phyloP scores from a whole-genome alignment of 2,329 filamentous ascomycete genomes.

The Exophiala dermatitidis region DNA sequence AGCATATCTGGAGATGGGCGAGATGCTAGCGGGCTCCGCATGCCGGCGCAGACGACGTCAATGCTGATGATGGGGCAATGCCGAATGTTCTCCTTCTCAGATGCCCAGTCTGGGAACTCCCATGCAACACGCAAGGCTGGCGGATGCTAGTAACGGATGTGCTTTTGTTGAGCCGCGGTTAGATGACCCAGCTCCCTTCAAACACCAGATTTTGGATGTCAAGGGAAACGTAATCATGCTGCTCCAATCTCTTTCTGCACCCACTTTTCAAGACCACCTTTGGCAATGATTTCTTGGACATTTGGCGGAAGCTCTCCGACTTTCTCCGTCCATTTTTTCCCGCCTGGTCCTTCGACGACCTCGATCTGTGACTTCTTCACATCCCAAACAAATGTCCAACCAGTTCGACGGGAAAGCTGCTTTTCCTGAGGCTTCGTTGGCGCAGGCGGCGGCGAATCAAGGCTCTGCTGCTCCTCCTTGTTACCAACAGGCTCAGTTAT shows the following conservation, averaged over 20 bases:
- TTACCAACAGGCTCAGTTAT: conserved; percentile 42
- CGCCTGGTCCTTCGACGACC: conserved; percentile 62
- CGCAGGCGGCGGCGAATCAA: conserved; percentile 46
- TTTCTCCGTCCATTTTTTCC: conserved; percentile 66
- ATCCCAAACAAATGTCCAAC: conserved; percentile 80
- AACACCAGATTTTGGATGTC: no score
- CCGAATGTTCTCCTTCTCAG: no score
- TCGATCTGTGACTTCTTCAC: conserved; percentile 62
- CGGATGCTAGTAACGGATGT: no score
- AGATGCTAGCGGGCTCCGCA: no score
- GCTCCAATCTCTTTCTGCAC: conserved; percentile 60
- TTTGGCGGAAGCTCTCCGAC: conserved; percentile 78
- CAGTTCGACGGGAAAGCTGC: conserved; percentile 62
- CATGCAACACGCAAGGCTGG: no score
- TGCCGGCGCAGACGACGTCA: no score
- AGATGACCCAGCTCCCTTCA: no score
- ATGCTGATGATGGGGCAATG: no score
- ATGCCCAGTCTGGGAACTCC: no score
- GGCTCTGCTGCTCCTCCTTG: conserved; percentile 37
- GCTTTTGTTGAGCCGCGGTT: no score
- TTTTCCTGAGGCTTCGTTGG: conserved; percentile 44
- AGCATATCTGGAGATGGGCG: no score
- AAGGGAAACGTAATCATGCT: no score
- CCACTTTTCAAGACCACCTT: conserved; percentile 75
- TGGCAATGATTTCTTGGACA: conserved; percentile 76